Evolutionary conservation across 2,329 filamentous ascomycete species (phyloP).

Genomic region (Leptographium lundbergii): DNA sequence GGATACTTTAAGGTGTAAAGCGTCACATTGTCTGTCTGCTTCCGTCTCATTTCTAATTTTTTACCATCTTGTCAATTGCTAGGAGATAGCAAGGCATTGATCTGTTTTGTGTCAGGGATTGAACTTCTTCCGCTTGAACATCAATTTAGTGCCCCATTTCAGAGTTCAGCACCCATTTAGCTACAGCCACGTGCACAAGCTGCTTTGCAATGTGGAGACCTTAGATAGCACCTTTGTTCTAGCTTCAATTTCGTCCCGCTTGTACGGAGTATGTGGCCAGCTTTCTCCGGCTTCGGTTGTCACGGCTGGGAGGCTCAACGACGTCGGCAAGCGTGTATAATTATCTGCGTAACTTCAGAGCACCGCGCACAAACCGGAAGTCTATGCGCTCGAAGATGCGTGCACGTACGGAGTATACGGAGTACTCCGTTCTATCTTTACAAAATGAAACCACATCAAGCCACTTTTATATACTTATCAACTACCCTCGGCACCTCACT

Average conservation of each 20-base stretch:
- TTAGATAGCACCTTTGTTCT: conserved; percentile 14
- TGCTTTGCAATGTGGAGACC: conserved; percentile 16
- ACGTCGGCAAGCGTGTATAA: neutral
- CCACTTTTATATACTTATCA: no score
- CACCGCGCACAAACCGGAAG: neutral
- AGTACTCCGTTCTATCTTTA: no score
- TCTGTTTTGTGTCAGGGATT: neutral
- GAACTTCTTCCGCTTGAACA: neutral
- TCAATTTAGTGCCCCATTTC: neutral
- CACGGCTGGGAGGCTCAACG: neutral
- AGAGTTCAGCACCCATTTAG: conserved; percentile 17
- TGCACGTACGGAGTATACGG: no score
- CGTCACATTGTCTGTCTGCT: no score
- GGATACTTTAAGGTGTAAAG: neutral
- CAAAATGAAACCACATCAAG: no score
- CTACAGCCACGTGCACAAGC: conserved; percentile 20
- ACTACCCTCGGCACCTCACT: no score
- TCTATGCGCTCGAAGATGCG: neutral
- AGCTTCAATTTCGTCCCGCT: conserved; percentile 11
- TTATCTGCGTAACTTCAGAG: neutral
- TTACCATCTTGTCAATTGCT: neutral
- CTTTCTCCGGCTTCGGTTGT: conserved; percentile 10
- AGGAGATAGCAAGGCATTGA: neutral
- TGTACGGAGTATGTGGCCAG: conserved; percentile 1
- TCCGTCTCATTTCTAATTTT: no score